These are phyloP conservation scores for Cyberlindnera euphorbiae DNA, from an alignment of 805 yeast species.

Conservation along the genomic window DNA sequence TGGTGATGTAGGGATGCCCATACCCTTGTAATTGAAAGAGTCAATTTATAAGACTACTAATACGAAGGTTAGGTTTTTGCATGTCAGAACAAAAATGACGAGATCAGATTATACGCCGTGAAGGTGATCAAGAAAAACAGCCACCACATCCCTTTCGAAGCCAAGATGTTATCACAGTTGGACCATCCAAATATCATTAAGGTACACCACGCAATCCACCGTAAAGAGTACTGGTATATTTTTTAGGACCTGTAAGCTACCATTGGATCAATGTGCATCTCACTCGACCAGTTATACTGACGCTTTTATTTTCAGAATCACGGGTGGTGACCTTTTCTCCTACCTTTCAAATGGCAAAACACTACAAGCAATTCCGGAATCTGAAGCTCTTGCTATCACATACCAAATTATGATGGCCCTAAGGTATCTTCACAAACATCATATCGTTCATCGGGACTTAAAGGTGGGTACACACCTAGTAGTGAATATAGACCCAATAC, in stretches of 20 bases:
- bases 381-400: constrained; percentile 47
- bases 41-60: too few relatives aligned
- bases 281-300: constrained; percentile 2
- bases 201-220: constrained; percentile 33
- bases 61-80: constrained; percentile 33
- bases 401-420: constrained; percentile 57
- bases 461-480: too few relatives aligned
- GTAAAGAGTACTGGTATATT: constrained; percentile 33
- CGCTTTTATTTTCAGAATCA: constrained; percentile 22
- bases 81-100: constrained; percentile 25
- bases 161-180: constrained; percentile 34
- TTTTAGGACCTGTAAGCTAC: constrained; percentile 38
- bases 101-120: constrained; percentile 40
- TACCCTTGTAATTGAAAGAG: constrained; percentile 1
- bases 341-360: constrained; percentile 41
- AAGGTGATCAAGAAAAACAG: constrained; percentile 36
- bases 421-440: constrained; percentile 57
- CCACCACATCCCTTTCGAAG: constrained; percentile 35
- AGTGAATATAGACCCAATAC: too few relatives aligned
- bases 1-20: constrained; percentile 40
- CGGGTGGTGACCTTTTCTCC: constrained; percentile 59
- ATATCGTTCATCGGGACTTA: constrained; percentile 84
- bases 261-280: not conserved
- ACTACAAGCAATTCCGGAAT: constrained; percentile 43
- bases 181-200: constrained; percentile 47